A percentile compares a stretch with the other conserved stretches of the same genome.
phyloP scores from a whole-genome alignment of 140 eudicot genomes.

The Stevia rebaudiana region DNA sequence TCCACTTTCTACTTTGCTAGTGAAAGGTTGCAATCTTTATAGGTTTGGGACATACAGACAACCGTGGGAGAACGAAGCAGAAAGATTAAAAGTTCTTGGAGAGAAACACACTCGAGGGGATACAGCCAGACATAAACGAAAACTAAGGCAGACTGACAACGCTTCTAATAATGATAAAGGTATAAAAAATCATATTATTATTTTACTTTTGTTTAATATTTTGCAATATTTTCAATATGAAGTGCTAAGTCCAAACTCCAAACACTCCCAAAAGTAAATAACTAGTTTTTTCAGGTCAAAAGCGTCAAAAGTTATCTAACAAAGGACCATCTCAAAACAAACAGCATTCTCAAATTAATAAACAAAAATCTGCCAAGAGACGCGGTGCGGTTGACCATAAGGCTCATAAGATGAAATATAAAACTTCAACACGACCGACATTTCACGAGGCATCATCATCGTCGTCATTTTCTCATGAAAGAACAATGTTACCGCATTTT shows the following conservation, averaged over 20 bases:
- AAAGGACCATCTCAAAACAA: slow-evolving; percentile 31
- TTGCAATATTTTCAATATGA: not conserved
- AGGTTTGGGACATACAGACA: slow-evolving; percentile 68
- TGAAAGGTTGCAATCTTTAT: slow-evolving; percentile 87
- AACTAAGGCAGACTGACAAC: slow-evolving; percentile 32
- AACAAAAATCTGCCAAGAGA: slow-evolving; percentile 22
- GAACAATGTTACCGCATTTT: slow-evolving; percentile 7
- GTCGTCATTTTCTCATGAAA: slow-evolving; percentile 1
- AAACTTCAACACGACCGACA: slow-evolving; percentile 12
- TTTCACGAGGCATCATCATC: slow-evolving; percentile 20
- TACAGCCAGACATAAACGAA: slow-evolving; percentile 61
- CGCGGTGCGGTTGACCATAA: slow-evolving; percentile 15
- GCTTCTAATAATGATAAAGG: slow-evolving; percentile 24
- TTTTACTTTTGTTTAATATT: not conserved
- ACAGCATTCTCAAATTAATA: slow-evolving; percentile 20
- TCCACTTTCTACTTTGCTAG: slow-evolving; percentile 65
- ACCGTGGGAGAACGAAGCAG: slow-evolving; percentile 72
- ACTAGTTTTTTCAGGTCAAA: slow-evolving; percentile 29
- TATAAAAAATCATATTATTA: slow-evolving; percentile 7
- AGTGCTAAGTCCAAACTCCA: not conserved
- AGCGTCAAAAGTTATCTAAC: slow-evolving; percentile 37
- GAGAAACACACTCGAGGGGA: slow-evolving; percentile 85
- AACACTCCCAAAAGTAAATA: not conserved
- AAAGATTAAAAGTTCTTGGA: slow-evolving; percentile 56
- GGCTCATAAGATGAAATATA: slow-evolving; percentile 6